Percentiles rank a stretch among this genome's conserved stretches.
Evolutionary conservation across 116 monocot species (phyloP).

Genomic region (Cymodocea nodosa): DNA sequence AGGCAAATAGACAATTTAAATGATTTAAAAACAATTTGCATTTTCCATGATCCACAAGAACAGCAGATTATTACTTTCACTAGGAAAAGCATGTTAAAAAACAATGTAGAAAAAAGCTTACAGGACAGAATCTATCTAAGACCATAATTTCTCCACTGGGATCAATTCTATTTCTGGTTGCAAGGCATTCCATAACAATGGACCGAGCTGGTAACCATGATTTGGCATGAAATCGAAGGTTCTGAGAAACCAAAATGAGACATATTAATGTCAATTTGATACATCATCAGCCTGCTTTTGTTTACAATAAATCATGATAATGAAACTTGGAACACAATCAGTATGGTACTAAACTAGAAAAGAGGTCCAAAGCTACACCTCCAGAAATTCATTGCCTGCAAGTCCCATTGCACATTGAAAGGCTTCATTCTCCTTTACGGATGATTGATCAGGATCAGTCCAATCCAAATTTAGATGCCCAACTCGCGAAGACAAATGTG

Average conservation of each 20-base stretch:
- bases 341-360: neutral
- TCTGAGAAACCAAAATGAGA: conserved; percentile 22
- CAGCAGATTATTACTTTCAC: too few relatives aligned
- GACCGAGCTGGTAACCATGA: conserved; percentile 96
- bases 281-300: neutral
- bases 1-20: too few relatives aligned
- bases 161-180: conserved; percentile 45
- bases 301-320: neutral
- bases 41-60: too few relatives aligned
- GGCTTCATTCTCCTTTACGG: conserved; percentile 85
- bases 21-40: too few relatives aligned
- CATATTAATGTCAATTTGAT: neutral
- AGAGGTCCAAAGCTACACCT: conserved; percentile 24
- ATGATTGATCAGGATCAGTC: conserved; percentile 87
- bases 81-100: too few relatives aligned
- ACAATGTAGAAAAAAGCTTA: conserved; percentile 23
- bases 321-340: neutral
- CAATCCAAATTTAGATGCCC: conserved; percentile 77
- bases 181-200: conserved; percentile 64
- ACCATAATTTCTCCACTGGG: conserved; percentile 91
- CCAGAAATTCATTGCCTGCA: conserved; percentile 80
- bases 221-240: conserved; percentile 49
- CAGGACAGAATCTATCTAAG: conserved; percentile 68
- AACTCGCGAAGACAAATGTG: conserved; percentile 73
- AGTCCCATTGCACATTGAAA: conserved; percentile 80